Percentiles rank a stretch among this genome's conserved stretches.
Evolutionary conservation across 139 green algal species (phyloP).

Genomic region (Pseudopediastrum boryanum): DNA sequence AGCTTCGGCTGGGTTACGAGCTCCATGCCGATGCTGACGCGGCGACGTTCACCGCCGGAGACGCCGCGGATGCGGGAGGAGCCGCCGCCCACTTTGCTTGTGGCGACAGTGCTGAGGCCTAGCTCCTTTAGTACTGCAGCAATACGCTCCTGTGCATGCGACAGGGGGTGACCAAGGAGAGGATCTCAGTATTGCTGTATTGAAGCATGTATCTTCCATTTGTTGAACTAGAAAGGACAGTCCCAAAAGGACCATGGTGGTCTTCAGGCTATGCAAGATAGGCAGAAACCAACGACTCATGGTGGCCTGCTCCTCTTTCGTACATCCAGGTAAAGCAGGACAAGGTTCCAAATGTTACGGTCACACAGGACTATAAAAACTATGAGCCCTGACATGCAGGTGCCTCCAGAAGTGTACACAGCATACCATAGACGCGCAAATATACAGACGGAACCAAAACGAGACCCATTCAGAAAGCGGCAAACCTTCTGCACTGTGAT

Average conservation of each 20-base stretch:
- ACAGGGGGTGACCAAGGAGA: background rate
- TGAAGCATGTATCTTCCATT: too few species aligned
- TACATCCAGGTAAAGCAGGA: too few species aligned
- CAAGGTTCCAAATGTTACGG: too few species aligned
- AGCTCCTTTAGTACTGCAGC: constrained; percentile 49
- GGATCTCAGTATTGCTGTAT: background rate
- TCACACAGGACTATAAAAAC: too few species aligned
- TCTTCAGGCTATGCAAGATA: background rate
- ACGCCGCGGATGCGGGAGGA: constrained; percentile 40
- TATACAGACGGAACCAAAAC: too few species aligned
- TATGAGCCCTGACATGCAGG: too few species aligned
- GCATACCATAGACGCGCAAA: too few species aligned
- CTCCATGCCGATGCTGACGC: constrained; percentile 78
- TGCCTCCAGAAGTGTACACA: too few species aligned
- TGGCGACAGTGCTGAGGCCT: constrained; percentile 47
- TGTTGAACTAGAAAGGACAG: background rate
- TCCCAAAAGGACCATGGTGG: background rate
- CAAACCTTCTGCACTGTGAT: background rate
- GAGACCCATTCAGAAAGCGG: background rate
- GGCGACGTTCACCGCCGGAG: constrained; percentile 65
- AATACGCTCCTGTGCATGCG: constrained; percentile 36
- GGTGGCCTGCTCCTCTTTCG: too few species aligned
- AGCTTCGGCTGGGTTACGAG: constrained; percentile 59
- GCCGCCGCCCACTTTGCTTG: constrained; percentile 49
- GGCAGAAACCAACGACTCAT: background rate